These are phyloP conservation scores for Oenanthe sinensis DNA, from an alignment of 129 eudicot genomes.

Conservation along the genomic window DNA sequence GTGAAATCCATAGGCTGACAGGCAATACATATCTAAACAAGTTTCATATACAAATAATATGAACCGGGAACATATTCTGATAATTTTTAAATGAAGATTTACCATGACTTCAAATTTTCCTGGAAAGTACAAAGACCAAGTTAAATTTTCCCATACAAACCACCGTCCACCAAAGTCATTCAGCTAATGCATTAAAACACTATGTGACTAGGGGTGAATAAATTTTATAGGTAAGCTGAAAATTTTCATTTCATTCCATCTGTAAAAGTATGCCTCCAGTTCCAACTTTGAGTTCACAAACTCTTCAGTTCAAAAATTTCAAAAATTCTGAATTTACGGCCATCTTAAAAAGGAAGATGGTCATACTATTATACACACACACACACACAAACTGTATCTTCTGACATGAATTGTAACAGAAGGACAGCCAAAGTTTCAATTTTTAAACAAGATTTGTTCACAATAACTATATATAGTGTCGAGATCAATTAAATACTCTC, in stretches of 20 bases:
- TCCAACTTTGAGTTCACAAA: background rate
- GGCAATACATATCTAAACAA: background rate
- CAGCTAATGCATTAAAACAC: background rate
- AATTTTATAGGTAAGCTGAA: background rate
- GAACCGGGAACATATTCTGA: background rate
- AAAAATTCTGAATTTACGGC: background rate
- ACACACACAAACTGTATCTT: background rate
- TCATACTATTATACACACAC: background rate
- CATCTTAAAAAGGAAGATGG: background rate
- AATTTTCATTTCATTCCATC: background rate
- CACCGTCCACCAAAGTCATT: background rate
- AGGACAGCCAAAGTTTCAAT: background rate
- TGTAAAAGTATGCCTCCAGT: background rate
- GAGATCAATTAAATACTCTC: background rate
- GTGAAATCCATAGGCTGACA: background rate
- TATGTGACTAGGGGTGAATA: background rate
- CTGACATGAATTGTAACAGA: background rate
- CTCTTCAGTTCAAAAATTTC: background rate
- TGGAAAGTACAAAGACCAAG: background rate
- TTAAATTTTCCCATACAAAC: background rate
- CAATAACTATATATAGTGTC: background rate
- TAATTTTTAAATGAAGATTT: background rate
- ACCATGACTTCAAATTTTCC: background rate
- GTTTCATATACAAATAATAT: background rate
- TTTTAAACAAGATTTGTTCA: background rate